These are phyloP conservation scores for Phytophthora sansomeana DNA, from an alignment of 352 stramenopile species.

Conservation along the genomic window DNA sequence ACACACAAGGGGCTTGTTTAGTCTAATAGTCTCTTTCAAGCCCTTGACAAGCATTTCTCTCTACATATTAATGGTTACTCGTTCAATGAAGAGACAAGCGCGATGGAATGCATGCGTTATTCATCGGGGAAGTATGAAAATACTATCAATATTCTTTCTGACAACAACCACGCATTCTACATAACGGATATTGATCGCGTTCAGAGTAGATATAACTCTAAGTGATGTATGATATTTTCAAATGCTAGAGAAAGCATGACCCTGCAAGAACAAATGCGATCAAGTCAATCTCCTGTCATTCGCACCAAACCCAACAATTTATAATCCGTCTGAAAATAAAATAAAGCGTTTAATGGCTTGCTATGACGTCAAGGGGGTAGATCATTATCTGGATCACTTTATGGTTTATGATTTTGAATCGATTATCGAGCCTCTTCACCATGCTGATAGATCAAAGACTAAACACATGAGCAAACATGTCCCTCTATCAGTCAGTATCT, in stretches of 20 bases:
- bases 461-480: conserved; percentile 1
- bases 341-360: conserved; percentile 5
- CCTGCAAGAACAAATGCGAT: conserved; percentile 35
- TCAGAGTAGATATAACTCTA: conserved; percentile 21
- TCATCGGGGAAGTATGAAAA: background rate
- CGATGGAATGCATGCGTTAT: conserved; percentile 6
- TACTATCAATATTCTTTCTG: conserved; percentile 11
- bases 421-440: background rate
- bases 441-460: background rate
- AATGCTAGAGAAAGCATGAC: conserved; percentile 14
- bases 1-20: background rate
- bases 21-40: background rate
- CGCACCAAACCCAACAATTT: conserved; percentile 9
- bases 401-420: conserved; percentile 26
- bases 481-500: background rate
- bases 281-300: conserved; percentile 30
- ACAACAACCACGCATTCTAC: conserved; percentile 38
- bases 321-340: background rate
- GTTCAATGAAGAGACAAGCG: background rate
- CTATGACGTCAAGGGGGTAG: conserved; percentile 11
- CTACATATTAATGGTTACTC: conserved; percentile 18
- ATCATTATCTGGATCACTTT: conserved; percentile 33
- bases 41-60: conserved; percentile 19
- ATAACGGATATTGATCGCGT: conserved; percentile 27
- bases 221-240: conserved; percentile 23